Base-by-base conservation (phyloP, 305 asterid genomes). In the Withania somnifera region DNA sequence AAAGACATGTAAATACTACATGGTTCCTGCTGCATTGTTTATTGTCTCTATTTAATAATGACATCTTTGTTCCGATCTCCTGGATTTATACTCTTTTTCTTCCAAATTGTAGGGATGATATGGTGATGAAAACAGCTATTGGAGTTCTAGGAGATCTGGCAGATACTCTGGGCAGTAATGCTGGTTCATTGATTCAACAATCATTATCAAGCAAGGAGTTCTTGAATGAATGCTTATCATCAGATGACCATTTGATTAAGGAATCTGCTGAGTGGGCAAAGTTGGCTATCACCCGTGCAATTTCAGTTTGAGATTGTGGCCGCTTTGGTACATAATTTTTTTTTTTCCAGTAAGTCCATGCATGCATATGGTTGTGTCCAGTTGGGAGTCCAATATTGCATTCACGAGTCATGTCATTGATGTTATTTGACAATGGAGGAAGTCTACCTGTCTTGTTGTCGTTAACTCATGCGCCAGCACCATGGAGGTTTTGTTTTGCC, bases 181-280 rank as follows among this genome's bases (percentile, higher is more conserved):
- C 95, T 22, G 93, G 93, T 80, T 86, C 97, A 63, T 89, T 95
- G 86, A 95, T 95, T 87, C 97, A 92, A 86, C 94, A 92, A 81
- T 95, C 98, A 61, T 73, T 88, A 76, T 91, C 97, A 77, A 90
- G 98, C 97, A 92, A 88, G 86, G 97, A 92, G 68, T 95, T 95
- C 77, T 86, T 95, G 84, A 91, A 86, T 81, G 98, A 95, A 60
- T 94, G 97, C 86, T 88, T 95, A 86, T 90, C 95, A 57, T 95
- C 98, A 11, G 97, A 92, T 10, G 97, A 94, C 89, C 94, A 91
- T 88, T 87, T 94, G 95, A 91, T 95, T 20, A 95, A 92, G 88
- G 98, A 92, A 90, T 93, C 98, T 82, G 98, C 98, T 6, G 98
- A 95, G 89, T 95, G 98, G 98, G 98, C 98, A 77, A 89, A 91